These are phyloP conservation scores for Colletotrichum aenigma DNA, from an alignment of 2,329 filamentous ascomycete species.

Conservation along the genomic window DNA sequence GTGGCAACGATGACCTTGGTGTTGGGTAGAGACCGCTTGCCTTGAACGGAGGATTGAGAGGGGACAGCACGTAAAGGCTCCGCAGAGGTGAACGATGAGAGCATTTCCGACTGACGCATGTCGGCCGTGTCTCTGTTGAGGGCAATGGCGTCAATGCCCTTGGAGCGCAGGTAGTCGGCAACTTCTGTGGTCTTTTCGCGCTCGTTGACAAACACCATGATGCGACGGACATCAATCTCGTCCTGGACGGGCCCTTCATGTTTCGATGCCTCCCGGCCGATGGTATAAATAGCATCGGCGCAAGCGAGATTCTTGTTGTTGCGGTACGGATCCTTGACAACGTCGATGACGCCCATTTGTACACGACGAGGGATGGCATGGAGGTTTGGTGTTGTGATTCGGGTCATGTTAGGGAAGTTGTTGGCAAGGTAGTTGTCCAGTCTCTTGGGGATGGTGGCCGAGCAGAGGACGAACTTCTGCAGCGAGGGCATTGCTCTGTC, in stretches of 20 bases:
- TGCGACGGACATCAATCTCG: slow-evolving; percentile 74
- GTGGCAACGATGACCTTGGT: slow-evolving; percentile 94
- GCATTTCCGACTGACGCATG: slow-evolving; percentile 75
- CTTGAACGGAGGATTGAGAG: slow-evolving; percentile 31
- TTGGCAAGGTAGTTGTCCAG: slow-evolving; percentile 84
- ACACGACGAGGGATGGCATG: slow-evolving; percentile 95
- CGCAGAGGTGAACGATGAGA: slow-evolving; percentile 72
- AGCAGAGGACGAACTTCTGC: slow-evolving; percentile 88
- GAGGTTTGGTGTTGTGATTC: slow-evolving; percentile 92
- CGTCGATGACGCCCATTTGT: slow-evolving; percentile 90
- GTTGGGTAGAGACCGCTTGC: slow-evolving; percentile 65
- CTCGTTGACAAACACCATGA: slow-evolving; percentile 97
- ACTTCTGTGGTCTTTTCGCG: slow-evolving; percentile 86
- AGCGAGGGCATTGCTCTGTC: slow-evolving; percentile 82
- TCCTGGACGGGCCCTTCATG: slow-evolving; percentile 62
- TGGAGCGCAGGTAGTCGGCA: slow-evolving; percentile 76
- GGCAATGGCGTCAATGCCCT: slow-evolving; percentile 87
- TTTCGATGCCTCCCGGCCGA: slow-evolving; percentile 74
- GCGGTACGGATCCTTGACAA: slow-evolving; percentile 88
- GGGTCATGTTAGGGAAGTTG: slow-evolving; percentile 80
- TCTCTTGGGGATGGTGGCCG: slow-evolving; percentile 90
- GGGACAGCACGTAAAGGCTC: slow-evolving; percentile 41
- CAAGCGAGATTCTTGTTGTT: slow-evolving; percentile 94
- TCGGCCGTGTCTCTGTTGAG: slow-evolving; percentile 85
- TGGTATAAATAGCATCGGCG: slow-evolving; percentile 92